These are phyloP conservation scores for Cadophora gregata DNA, from an alignment of 2,329 filamentous ascomycete species.

Conservation along the genomic window DNA sequence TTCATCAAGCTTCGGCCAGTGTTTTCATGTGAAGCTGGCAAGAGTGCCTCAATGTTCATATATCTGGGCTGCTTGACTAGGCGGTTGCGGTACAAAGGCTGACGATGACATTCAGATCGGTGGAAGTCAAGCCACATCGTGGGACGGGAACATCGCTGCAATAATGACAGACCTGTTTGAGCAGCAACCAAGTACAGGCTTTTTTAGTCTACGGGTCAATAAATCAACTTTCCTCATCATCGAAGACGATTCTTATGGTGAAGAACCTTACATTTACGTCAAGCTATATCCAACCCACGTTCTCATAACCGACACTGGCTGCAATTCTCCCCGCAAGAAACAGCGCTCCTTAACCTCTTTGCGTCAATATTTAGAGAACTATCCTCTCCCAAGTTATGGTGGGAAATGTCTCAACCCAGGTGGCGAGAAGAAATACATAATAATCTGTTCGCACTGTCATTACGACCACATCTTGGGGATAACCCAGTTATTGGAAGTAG, in stretches of 20 bases:
- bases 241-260: slow-evolving; percentile 51
- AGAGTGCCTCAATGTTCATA: background rate
- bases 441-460: slow-evolving; percentile 55
- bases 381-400: slow-evolving; percentile 46
- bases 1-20: background rate
- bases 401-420: slow-evolving; percentile 47
- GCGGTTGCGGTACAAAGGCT: background rate
- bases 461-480: slow-evolving; percentile 50
- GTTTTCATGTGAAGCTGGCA: background rate
- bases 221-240: slow-evolving; percentile 51
- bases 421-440: slow-evolving; percentile 46
- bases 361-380: slow-evolving; percentile 50
- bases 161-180: background rate
- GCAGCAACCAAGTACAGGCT: slow-evolving; percentile 37
- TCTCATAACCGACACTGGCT: slow-evolving; percentile 54
- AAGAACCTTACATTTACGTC: slow-evolving; percentile 54
- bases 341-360: slow-evolving; percentile 45
- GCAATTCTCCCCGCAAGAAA: slow-evolving; percentile 45
- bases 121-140: background rate
- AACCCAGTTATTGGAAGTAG: slow-evolving; percentile 33
- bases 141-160: background rate
- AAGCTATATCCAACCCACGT: slow-evolving; percentile 49
- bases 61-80: background rate
- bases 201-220: slow-evolving; percentile 48
- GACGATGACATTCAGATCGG: background rate